A percentile compares a stretch with the other conserved stretches of the same genome.
These are phyloP conservation scores for Dictyostelium capitatum DNA, from an alignment of 78 protist species.

Conservation along the genomic window DNA sequence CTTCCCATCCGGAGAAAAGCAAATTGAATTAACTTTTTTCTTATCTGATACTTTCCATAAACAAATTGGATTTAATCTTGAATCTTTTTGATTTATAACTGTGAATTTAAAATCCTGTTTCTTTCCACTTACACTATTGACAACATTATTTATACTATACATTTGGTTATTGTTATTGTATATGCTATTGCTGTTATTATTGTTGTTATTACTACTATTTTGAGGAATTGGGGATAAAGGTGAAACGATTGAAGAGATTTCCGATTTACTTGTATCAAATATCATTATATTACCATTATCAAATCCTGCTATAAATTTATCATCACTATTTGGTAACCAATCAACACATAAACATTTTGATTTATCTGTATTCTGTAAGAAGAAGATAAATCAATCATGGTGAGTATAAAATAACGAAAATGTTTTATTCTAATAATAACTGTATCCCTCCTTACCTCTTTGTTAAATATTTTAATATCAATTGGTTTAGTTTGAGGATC, in stretches of 20 bases:
- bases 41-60: conserved; percentile 9
- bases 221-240: neutral
- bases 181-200: neutral
- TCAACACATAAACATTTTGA: conserved; percentile 48
- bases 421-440: neutral
- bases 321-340: conserved; percentile 71
- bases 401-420: neutral
- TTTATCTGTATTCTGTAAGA: neutral
- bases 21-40: neutral
- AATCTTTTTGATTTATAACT: neutral
- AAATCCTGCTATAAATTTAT: conserved; percentile 54
- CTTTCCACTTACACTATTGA: neutral
- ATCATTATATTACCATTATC: conserved; percentile 46
- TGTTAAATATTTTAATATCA: neutral
- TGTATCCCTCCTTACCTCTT: conserved; percentile 25
- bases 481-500: conserved; percentile 14
- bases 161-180: neutral
- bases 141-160: neutral
- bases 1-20: conserved; percentile 75
- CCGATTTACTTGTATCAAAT: conserved; percentile 48
- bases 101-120: conserved; percentile 7
- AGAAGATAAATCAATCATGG: too few relatives aligned
- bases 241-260: neutral
- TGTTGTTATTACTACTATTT: neutral
- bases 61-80: conserved; percentile 26